A percentile compares a stretch with the other conserved stretches of the same genome.
These are phyloP conservation scores for Yarrowia sp. DNA, from an alignment of 805 yeast species.

Conservation along the genomic window DNA sequence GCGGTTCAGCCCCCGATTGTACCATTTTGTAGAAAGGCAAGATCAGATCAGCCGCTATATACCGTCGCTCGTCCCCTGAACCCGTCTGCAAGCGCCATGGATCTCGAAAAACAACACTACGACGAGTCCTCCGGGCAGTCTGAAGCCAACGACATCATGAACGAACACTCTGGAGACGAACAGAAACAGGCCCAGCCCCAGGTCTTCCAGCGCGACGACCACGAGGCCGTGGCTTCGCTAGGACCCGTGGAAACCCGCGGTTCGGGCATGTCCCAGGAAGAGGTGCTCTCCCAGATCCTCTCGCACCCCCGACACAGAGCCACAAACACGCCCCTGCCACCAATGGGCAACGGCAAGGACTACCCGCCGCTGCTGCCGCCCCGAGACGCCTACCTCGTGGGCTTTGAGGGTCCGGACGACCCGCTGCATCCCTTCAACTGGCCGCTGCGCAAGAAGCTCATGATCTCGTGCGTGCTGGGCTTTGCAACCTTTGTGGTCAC, in stretches of 20 bases:
- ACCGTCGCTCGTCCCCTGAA: background rate
- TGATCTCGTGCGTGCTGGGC: slow-evolving; percentile 58
- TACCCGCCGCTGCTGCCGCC: slow-evolving; percentile 40
- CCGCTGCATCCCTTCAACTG: slow-evolving; percentile 83
- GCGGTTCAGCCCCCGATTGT: slow-evolving; percentile 34
- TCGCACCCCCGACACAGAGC: slow-evolving; percentile 21
- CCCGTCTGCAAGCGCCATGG: background rate
- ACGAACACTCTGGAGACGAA: slow-evolving; percentile 4
- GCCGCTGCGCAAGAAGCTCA: slow-evolving; percentile 58
- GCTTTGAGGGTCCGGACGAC: slow-evolving; percentile 73
- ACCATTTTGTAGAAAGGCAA: background rate
- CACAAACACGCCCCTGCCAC: slow-evolving; percentile 36
- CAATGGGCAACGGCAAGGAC: slow-evolving; percentile 40
- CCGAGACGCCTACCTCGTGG: slow-evolving; percentile 60
- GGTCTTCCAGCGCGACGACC: background rate
- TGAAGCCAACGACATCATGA: slow-evolving; percentile 20
- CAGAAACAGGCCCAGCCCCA: slow-evolving; percentile 5
- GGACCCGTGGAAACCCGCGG: slow-evolving; percentile 6
- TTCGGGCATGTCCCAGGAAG: slow-evolving; percentile 18
- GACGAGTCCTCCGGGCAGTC: slow-evolving; percentile 34
- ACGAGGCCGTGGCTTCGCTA: background rate
- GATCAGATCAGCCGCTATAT: background rate
- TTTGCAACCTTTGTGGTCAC: slow-evolving; percentile 60
- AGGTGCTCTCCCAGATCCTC: slow-evolving; percentile 17
- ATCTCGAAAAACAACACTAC: slow-evolving; percentile 29